Evolutionary conservation across 257 asterid genomes (phyloP).

Genomic region (Leonotis leonurus): DNA sequence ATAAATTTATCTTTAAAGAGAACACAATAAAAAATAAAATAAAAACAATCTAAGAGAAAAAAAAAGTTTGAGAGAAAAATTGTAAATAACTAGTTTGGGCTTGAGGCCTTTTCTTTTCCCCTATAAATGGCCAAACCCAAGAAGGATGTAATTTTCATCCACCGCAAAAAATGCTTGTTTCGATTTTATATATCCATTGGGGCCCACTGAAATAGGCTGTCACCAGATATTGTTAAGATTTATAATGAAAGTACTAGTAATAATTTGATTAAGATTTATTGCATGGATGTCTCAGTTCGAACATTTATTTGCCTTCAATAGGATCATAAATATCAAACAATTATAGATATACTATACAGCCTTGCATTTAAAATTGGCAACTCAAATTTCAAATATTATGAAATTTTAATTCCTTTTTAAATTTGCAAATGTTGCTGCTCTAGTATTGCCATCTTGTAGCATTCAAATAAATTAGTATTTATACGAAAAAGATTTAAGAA

Average conservation of each 20-base stretch:
- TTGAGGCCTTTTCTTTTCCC: background rate
- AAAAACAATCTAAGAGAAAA: too few relatives aligned
- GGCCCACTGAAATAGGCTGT: background rate
- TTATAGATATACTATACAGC: slow-evolving; percentile 15
- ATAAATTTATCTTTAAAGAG: too few relatives aligned
- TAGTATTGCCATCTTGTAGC: too few relatives aligned
- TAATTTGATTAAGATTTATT: background rate
- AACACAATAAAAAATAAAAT: too few relatives aligned
- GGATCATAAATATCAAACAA: slow-evolving; percentile 11
- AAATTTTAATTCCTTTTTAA: too few relatives aligned
- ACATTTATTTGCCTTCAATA: slow-evolving; percentile 13
- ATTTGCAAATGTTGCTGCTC: too few relatives aligned
- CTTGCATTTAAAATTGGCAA: slow-evolving; percentile 2
- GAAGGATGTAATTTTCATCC: background rate
- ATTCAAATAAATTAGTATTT: too few relatives aligned
- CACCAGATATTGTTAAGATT: background rate
- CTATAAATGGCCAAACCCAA: background rate
- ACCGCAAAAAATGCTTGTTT: background rate
- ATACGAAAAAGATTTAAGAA: too few relatives aligned
- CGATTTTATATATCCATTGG: background rate
- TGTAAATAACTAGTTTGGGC: too few relatives aligned
- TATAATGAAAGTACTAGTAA: background rate
- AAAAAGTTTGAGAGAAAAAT: too few relatives aligned
- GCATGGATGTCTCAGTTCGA: slow-evolving; percentile 5
- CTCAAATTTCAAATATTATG: slow-evolving; percentile 1